Conservation (phyloP, 768 basidiomycete species). For the Kwoniella heveanensis region DNA sequence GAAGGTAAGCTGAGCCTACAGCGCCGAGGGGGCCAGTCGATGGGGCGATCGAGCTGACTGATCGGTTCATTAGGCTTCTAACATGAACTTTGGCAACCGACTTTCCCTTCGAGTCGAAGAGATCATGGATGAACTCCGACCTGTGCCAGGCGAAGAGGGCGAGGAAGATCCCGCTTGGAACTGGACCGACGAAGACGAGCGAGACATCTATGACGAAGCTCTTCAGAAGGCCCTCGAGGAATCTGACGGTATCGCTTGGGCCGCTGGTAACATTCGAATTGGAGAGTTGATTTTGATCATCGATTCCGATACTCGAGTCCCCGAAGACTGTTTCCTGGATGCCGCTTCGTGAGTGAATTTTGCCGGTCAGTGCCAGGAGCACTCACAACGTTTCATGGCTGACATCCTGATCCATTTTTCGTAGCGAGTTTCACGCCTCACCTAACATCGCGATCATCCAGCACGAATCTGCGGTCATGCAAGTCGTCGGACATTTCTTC, state of each 20-base stretch:
- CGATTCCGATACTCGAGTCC: conserved; percentile 77
- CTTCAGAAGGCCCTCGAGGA: conserved; percentile 72
- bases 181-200: conserved; percentile 70
- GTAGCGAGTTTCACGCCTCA: conserved; percentile 73
- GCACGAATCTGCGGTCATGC: conserved; percentile 50
- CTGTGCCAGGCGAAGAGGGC: conserved; percentile 57
- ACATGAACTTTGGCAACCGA: conserved; percentile 80
- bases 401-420: not conserved
- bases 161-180: conserved; percentile 23
- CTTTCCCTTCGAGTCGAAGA: conserved; percentile 68
- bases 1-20: too few relatives aligned
- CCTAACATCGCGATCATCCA: conserved; percentile 80
- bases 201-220: conserved; percentile 68
- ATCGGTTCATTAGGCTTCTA: conserved; percentile 62
- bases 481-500: conserved; percentile 64
- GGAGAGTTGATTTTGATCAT: conserved; percentile 69
- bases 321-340: conserved; percentile 86
- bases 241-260: conserved; percentile 68
- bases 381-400: too few relatives aligned
- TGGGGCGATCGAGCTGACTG: not conserved
- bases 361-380: not conserved
- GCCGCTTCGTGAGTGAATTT: conserved; percentile 61
- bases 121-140: conserved; percentile 59
- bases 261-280: conserved; percentile 70
- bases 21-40: too few relatives aligned